Conservation (phyloP, 2,329 filamentous ascomycete species). For the Xylariales sp. region DNA sequence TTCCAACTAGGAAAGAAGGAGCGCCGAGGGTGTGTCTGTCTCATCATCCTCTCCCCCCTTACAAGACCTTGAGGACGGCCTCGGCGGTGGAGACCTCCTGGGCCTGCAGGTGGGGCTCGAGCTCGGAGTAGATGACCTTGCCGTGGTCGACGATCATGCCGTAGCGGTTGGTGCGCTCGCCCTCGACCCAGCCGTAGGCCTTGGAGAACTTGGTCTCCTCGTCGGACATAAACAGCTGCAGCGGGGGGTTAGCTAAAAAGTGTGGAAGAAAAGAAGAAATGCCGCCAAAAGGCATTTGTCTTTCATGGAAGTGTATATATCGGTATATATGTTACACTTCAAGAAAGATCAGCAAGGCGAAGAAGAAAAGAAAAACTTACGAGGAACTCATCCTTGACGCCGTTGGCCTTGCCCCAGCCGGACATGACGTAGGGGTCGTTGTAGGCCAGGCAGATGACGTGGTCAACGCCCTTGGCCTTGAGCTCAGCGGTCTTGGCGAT, state of each 20-base stretch:
- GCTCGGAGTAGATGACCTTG: conserved; percentile 73
- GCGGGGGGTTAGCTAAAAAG: not conserved
- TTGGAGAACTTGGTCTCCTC: conserved; percentile 63
- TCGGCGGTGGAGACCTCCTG: not conserved
- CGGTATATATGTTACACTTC: no score
- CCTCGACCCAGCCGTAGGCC: conserved; percentile 61
- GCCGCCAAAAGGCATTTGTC: no score
- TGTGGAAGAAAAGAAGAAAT: not conserved
- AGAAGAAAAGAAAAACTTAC: conserved; percentile 25
- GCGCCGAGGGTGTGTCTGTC: no score
- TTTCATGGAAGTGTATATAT: no score
- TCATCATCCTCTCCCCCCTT: conserved; percentile 1
- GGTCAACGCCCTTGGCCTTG: conserved; percentile 74
- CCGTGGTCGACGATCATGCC: conserved; percentile 77
- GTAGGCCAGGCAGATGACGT: conserved; percentile 72
- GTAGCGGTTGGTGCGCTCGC: conserved; percentile 70
- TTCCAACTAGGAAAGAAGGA: no score
- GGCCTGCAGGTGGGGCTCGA: conserved; percentile 41
- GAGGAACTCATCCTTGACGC: conserved; percentile 61
- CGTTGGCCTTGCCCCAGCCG: conserved; percentile 83
- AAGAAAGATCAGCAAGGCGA: not conserved
- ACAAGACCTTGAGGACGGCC: conserved; percentile 3
- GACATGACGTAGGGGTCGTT: conserved; percentile 85
- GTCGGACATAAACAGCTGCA: conserved; percentile 69
- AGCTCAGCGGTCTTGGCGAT: conserved; percentile 64